Evolutionary conservation across 495 filamentous ascomycete species (phyloP).

Genomic region (Trichoderma erinaceum): DNA sequence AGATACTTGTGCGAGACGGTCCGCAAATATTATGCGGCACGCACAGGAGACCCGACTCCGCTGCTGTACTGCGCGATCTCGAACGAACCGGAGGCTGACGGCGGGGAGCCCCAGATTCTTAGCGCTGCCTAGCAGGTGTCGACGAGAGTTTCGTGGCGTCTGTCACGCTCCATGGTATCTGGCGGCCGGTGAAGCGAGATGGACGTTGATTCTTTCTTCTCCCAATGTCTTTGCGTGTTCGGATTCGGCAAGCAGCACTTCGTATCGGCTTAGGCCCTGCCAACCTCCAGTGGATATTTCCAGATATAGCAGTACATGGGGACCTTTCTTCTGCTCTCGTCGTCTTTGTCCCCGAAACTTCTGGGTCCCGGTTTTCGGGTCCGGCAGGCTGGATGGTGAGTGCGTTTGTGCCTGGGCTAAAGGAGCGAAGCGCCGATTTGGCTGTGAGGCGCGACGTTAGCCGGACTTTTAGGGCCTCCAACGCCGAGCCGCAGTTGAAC

Average conservation of each 20-base stretch:
- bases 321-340: neutral
- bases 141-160: neutral
- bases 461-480: neutral
- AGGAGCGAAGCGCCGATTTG: neutral
- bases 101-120: neutral
- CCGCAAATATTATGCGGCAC: no score
- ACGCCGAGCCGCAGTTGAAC: constrained; percentile 1
- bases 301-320: no score
- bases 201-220: no score
- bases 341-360: neutral
- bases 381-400: neutral
- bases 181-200: no score
- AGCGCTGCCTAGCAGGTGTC: neutral
- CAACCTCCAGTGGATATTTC: no score
- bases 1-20: no score
- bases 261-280: no score
- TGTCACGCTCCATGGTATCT: neutral
- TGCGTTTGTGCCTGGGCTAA: constrained; percentile 6
- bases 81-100: neutral
- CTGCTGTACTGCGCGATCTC: neutral
- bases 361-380: constrained; percentile 12
- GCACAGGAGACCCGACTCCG: neutral
- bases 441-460: neutral
- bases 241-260: no score
- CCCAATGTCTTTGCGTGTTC: no score